phyloP scores from a whole-genome alignment of 257 asterid species.

The Solanum arcanum region DNA sequence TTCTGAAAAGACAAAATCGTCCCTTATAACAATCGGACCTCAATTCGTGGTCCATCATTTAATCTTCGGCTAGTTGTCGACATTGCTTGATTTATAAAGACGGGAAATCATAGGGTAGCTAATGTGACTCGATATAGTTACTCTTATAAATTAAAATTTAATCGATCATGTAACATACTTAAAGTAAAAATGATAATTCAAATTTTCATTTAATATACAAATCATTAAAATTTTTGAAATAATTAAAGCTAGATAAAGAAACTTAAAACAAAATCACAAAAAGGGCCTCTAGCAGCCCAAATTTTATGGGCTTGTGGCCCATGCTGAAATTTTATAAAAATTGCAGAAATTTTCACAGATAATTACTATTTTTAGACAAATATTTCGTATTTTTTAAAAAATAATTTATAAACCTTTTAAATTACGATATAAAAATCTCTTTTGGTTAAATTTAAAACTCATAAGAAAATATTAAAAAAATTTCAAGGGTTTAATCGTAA shows the following conservation, averaged over 20 bases:
- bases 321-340: neutral
- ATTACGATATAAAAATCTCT: too few relatives aligned
- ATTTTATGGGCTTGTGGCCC: neutral
- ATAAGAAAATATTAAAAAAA: too few relatives aligned
- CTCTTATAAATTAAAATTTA: neutral
- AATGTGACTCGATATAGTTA: neutral
- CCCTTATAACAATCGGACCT: neutral
- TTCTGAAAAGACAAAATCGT: neutral
- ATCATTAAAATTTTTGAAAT: neutral
- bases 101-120: rapidly evolving
- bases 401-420: neutral
- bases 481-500: too few relatives aligned
- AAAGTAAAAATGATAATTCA: neutral
- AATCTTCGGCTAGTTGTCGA: rapidly evolving
- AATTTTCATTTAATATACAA: neutral
- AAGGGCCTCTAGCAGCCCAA: neutral
- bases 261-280: neutral
- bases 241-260: neutral
- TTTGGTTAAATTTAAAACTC: neutral
- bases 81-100: neutral
- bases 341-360: too few relatives aligned
- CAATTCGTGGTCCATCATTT: neutral
- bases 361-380: neutral
- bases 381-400: too few relatives aligned
- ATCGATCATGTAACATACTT: neutral